Conservation (phyloP, 352 stramenopile genomes). For the Peronospora tabacina region DNA sequence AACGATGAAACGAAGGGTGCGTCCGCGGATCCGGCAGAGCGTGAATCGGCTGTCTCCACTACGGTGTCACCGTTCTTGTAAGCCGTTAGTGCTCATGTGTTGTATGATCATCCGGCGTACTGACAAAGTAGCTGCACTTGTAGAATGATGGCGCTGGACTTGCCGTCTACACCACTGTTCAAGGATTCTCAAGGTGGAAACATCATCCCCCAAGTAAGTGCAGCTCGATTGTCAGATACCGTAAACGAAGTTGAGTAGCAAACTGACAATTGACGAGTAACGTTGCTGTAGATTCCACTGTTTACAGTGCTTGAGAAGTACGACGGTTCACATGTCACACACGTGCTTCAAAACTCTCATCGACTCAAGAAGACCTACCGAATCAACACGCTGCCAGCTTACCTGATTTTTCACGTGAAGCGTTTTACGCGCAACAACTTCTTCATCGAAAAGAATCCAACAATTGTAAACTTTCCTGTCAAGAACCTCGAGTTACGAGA, state of each 20-base stretch:
- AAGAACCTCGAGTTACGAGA: constrained; percentile 97
- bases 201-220: constrained; percentile 90
- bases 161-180: constrained; percentile 97
- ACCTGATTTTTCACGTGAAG: constrained; percentile 96
- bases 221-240: not conserved
- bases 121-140: constrained; percentile 11
- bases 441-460: constrained; percentile 98
- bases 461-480: constrained; percentile 98
- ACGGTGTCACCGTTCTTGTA: constrained; percentile 67
- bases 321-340: constrained; percentile 84
- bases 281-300: constrained; percentile 83
- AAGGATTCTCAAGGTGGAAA: constrained; percentile 95
- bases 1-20: constrained; percentile 46
- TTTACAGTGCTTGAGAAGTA: constrained; percentile 97
- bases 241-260: not conserved
- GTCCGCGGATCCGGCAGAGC: constrained; percentile 26
- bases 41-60: constrained; percentile 28
- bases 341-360: constrained; percentile 73
- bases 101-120: not conserved
- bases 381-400: constrained; percentile 88
- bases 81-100: not conserved
- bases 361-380: constrained; percentile 89
- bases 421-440: constrained; percentile 98
- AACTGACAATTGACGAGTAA: not conserved
- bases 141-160: constrained; percentile 94